These are phyloP conservation scores for Lachnellula occidentalis DNA, from an alignment of 2,329 filamentous ascomycete genomes.

Conservation along the genomic window DNA sequence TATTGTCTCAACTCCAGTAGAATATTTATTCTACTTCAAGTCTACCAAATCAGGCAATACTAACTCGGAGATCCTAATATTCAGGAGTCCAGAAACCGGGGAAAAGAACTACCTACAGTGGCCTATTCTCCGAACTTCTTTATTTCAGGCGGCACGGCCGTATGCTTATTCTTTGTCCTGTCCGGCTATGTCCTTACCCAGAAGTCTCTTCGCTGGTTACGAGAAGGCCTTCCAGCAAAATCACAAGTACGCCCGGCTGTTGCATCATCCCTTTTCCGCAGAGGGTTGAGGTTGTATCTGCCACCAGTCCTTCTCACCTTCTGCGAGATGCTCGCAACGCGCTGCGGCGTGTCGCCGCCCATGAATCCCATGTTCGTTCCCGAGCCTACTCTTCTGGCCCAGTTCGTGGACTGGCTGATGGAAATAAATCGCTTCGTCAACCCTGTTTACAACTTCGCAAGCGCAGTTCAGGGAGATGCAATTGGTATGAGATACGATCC, in stretches of 20 bases:
- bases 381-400: slow-evolving; percentile 11
- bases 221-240: slow-evolving; percentile 29
- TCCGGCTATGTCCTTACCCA: slow-evolving; percentile 43
- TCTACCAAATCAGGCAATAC: too few relatives aligned
- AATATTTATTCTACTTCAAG: too few relatives aligned
- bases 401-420: slow-evolving; percentile 21
- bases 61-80: too few relatives aligned
- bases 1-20: too few relatives aligned
- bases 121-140: slow-evolving; percentile 39
- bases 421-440: slow-evolving; percentile 21
- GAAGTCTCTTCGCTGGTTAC: slow-evolving; percentile 36
- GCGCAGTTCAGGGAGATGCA: slow-evolving; percentile 14
- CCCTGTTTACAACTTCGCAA: slow-evolving; percentile 15
- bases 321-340: slow-evolving; percentile 23
- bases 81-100: too few relatives aligned
- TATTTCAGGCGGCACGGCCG: slow-evolving; percentile 39
- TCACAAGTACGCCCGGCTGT: slow-evolving; percentile 34
- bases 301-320: slow-evolving; percentile 40
- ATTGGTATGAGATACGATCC: slow-evolving; percentile 34
- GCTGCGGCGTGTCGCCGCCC: slow-evolving; percentile 21
- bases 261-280: slow-evolving; percentile 40
- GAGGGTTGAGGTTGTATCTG: slow-evolving; percentile 40
- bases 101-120: slow-evolving; percentile 37
- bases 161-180: slow-evolving; percentile 44
- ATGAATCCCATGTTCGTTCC: slow-evolving; percentile 33